A percentile compares a stretch with the other conserved stretches of the same genome.
Conservation (phyloP, 1,284 basidiomycete genomes). For the Ustilago hordei region DNA sequence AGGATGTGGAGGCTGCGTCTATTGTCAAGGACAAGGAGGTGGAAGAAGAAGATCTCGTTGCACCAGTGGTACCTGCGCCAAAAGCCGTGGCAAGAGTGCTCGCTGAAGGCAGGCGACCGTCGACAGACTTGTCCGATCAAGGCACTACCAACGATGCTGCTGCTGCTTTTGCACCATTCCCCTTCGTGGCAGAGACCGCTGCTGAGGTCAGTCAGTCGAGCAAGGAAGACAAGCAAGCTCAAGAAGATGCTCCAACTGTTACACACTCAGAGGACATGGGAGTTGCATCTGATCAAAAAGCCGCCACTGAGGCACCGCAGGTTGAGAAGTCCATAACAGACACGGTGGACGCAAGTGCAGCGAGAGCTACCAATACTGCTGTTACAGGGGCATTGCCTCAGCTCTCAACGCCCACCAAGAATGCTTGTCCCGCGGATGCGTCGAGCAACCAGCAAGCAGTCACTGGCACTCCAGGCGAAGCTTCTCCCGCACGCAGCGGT, state of each 20-base stretch:
- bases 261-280: neutral
- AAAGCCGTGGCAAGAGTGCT: constrained; percentile 26
- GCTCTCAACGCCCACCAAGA: constrained; percentile 22
- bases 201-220: neutral
- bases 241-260: neutral
- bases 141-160: neutral
- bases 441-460: neutral
- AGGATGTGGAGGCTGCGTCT: neutral
- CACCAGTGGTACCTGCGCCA: constrained; percentile 33
- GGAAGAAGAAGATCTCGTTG: constrained; percentile 40
- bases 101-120: constrained; percentile 4
- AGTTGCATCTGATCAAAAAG: neutral
- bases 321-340: neutral
- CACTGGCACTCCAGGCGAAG: constrained; percentile 5
- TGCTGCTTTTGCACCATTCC: neutral
- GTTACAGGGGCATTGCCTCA: neutral
- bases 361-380: neutral
- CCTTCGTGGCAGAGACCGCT: neutral
- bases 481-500: constrained; percentile 37
- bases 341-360: neutral
- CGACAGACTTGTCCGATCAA: constrained; percentile 7
- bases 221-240: neutral
- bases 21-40: constrained; percentile 22
- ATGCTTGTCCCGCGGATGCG: neutral
- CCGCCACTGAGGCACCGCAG: neutral